Base-by-base conservation (phyloP, 1,139 yeast species). In the Blastobotrys malaysiensis region DNA sequence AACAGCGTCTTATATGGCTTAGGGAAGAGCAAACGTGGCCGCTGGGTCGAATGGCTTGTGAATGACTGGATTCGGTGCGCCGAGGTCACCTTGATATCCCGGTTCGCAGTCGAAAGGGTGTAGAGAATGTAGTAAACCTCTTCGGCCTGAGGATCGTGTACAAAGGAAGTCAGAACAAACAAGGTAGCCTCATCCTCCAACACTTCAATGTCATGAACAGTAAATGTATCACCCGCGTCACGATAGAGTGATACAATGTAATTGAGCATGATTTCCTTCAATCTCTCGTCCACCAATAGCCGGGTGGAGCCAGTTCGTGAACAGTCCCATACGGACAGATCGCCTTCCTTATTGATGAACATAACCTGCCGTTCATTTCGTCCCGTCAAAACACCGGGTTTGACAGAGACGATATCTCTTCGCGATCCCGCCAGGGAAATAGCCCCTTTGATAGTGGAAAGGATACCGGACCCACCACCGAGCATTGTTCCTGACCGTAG, bases 1-100 rank as follows among this genome's bases (percentile, higher is more conserved):
- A 84, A 84, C 1, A 88, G 85, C 0, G 90, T 82, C 16, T 75
- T 73, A 5, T 79, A 77, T 1, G 88, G 87, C 7, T 73, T 68
- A 5, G 95, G 95, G 26, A 86, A 74, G 51, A 74, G 76, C 50
- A 87, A 68, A 55, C 71, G 73, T 1, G 91, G 90, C 27, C 70
- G 72, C 52, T 65, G 61, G 22, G 65, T 49, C 2, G 65, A 64
- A n/a, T 71, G 64, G 1, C 71, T 62, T 2, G 73, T 65, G 56
- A 72, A 73, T 6, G 80, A 73, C 55, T 75, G 78, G 59, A 75
- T 69, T 64, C 77, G 76, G 67, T 87, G 87, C 0, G 87, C 80
- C 0, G 91, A 86, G 55, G 79, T 75, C 1, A 86, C 74, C 50
- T 79, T 69, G 3, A 82, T 77, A 13, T 83, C 84, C 13, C 81